Conservation (phyloP, 805 yeast species). For the Cyberlindnera suaveolens region DNA sequence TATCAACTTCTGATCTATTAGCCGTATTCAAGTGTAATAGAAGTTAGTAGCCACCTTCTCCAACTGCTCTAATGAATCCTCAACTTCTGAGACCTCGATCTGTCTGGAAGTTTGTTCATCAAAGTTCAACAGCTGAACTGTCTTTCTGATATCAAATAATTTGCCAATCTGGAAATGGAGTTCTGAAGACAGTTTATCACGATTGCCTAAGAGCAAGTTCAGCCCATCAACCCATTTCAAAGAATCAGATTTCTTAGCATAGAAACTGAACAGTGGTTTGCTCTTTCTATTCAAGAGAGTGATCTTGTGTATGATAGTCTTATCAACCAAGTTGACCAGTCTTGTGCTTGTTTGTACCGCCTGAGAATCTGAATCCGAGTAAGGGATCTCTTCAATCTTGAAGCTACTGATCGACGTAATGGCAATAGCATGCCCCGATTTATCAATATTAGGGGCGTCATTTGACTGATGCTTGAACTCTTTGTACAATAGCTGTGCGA, state of each 20-base stretch:
- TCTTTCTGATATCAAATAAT: conserved; percentile 39
- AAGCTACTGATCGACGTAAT: conserved; percentile 46
- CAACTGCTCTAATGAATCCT: conserved; percentile 9
- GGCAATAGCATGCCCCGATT: conserved; percentile 47
- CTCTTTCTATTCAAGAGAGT: conserved; percentile 38
- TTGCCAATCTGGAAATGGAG: conserved; percentile 38
- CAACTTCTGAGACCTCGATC: not conserved
- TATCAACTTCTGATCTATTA: not conserved
- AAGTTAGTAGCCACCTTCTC: conserved; percentile 15
- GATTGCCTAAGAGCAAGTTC: conserved; percentile 39
- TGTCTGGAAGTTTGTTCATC: conserved; percentile 4
- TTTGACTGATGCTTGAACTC: conserved; percentile 45
- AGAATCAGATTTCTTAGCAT: conserved; percentile 61
- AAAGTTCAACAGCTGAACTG: conserved; percentile 38
- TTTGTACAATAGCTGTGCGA: conserved; percentile 53
- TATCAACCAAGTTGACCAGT: conserved; percentile 51
- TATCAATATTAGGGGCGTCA: conserved; percentile 50
- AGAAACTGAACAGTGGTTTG: conserved; percentile 48
- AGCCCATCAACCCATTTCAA: conserved; percentile 78
- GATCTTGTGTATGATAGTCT: conserved; percentile 52
- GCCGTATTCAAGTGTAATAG: conserved; percentile 14
- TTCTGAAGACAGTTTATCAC: conserved; percentile 33
- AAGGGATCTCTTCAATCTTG: conserved; percentile 42
- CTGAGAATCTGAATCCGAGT: conserved; percentile 37
- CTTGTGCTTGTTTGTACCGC: conserved; percentile 30